A percentile compares a stretch with the other conserved stretches of the same genome.
Conservation (phyloP, 164 flowering plant species). For the Brasenia schreberi region DNA sequence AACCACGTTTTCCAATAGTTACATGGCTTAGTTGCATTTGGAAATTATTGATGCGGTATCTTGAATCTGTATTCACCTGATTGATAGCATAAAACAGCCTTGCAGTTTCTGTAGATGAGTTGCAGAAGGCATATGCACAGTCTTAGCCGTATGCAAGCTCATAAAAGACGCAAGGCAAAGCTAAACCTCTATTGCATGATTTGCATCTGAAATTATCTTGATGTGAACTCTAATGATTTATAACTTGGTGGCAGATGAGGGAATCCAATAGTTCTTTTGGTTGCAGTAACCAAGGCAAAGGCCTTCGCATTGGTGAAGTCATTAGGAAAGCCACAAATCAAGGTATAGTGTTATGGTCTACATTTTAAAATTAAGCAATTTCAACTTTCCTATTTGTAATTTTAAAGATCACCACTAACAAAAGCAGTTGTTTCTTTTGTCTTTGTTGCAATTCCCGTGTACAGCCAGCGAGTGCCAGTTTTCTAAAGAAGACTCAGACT, state of each 20-base stretch:
- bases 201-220: background rate
- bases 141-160: conserved; percentile 60
- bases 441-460: too few species aligned
- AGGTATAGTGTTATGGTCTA: background rate
- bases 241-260: background rate
- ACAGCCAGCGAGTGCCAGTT: background rate
- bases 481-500: background rate
- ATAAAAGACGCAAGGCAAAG: conserved; percentile 43
- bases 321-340: background rate
- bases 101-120: conserved; percentile 72
- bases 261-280: background rate
- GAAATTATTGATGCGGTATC: background rate
- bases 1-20: too few species aligned
- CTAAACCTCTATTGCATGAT: conserved; percentile 18
- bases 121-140: conserved; percentile 75
- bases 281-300: background rate
- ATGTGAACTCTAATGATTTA: background rate
- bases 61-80: background rate
- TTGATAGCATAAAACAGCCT: conserved; percentile 30
- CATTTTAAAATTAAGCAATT: background rate
- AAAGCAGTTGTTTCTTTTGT: too few species aligned
- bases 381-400: too few species aligned
- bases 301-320: background rate
- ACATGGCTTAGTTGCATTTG: too few species aligned
- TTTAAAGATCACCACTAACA: too few species aligned